Evolutionary conservation across 1,284 basidiomycete species (phyloP), one percentile per base, ranked within the genome.

Genomic region (Tetrapyrgos nigripes): DNA sequence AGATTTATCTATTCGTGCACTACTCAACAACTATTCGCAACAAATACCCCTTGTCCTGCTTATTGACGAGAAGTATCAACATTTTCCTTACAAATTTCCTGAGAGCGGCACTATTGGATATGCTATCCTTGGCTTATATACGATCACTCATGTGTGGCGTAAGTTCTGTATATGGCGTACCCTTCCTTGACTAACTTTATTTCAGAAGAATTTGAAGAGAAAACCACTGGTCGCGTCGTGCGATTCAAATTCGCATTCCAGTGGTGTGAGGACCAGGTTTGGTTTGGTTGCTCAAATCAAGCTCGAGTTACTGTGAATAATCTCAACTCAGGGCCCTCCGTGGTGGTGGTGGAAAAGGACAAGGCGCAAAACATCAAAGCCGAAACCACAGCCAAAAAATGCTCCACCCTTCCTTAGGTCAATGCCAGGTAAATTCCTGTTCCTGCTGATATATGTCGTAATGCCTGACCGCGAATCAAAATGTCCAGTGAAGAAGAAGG

Each of bases 181-280:
- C 40, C 6, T 13, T 17, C 46, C 28, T 33, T 23, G 40, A 0
- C 5, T 56, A 35, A 31, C 45, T 21, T 23, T 5, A 62, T 54
- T 52, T 21, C 57, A 92, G 89, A 88, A 45, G 91, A 92, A 73
- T 83, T 80, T 58, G 84, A 89, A 62, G 66, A 77, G 2, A 73
- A 81, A 9, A 69, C 71, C 29, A 60, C 53, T 29, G 80, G 82
- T 5, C 26, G 27, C 17, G 83, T 91, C 19, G 79, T 91, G 4
- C 79, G 90, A 10, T 91, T 84, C 70, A 93, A 93, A 68, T 92
- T 93, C 64, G 85, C 87, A 5, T 93, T 93, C 64, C 86, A 88
- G 62, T 93, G 90, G 89, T 90, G 88, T 62, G 82, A 86, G 61
- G 81, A 79, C 49, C 90, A 92, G 73, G 88, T 73, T 50, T 76